Base-by-base conservation (phyloP, 345 rosid species). In the Clarkia xantiana region DNA sequence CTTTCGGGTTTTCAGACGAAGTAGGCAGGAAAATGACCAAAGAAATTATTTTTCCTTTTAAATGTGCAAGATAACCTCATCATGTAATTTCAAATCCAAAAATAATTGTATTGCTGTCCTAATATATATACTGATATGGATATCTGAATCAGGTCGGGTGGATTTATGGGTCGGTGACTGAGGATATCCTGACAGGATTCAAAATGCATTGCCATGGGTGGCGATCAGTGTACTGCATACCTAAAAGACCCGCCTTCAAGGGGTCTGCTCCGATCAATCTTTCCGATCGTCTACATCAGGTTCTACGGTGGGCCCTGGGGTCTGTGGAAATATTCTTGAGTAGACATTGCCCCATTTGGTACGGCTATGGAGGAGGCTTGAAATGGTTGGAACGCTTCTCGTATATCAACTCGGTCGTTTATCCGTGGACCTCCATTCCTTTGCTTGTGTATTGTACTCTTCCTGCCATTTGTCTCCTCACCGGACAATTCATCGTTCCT, bases 181-280 rank as follows among this genome's bases (percentile, higher is more conserved):
- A 84, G 71, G 97, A 84, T 76, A 84, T 85, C 52, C 67, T 82
- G 63, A 89, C 97, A 3, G 95, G 95, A 57, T 89, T 89, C 76
- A 89, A 85, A 78, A 84, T 84, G 97, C 95, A 89, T 59, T 89
- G 95, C 70, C 97, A 89, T 57, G 95, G 95, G 42, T 89, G 97
- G 97, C 73, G 95, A 44, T 89, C 97, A n/a, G 97, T 89, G 12
- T 88, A 88, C 68, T 88, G 97, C 75, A 80, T 88, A 51, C 97
- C 97, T 8, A 75, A 71, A 62, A 68, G 93, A 23, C 71, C 97
- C 62, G 94, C 94, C 40, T 87, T 89, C 53, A 89, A 89, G 69
- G 96, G 96, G 29, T 87, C 96, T 0, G 96, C 96, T 51, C 96
- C 97, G 0, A 88, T 88, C 51, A 88, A 88, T 62, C 82, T 88